Evolutionary conservation across 2,329 filamentous ascomycete species (phyloP).

Genomic region (Rhinocladiella similis): DNA sequence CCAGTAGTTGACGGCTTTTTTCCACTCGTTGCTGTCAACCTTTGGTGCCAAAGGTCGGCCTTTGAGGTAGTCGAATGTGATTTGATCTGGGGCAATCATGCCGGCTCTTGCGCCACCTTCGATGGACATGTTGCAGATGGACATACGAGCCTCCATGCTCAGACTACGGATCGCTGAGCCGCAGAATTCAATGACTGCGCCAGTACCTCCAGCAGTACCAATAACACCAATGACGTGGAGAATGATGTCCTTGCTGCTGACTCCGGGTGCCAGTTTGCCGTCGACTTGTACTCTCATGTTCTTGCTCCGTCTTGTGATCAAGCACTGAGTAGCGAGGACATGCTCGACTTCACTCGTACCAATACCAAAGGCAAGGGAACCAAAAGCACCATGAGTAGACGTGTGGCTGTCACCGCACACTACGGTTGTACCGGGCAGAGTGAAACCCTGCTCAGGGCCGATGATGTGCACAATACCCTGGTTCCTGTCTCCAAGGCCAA

Average conservation of each 20-base stretch:
- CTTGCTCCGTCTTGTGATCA: slow-evolving; percentile 93
- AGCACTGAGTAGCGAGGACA: slow-evolving; percentile 91
- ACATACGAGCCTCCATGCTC: slow-evolving; percentile 98
- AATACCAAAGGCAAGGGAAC: slow-evolving; percentile 91
- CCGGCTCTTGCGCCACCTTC: slow-evolving; percentile 93
- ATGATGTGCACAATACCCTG: slow-evolving; percentile 99
- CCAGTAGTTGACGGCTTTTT: slow-evolving; percentile 87
- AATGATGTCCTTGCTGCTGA: slow-evolving; percentile 94
- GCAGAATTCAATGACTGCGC: slow-evolving; percentile 95
- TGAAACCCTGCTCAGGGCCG: slow-evolving; percentile 97
- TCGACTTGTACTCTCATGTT: slow-evolving; percentile 98
- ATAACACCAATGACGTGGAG: slow-evolving; percentile 91
- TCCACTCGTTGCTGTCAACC: slow-evolving; percentile 82
- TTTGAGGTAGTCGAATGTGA: slow-evolving; percentile 93
- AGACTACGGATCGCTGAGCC: slow-evolving; percentile 86
- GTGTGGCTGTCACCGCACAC: slow-evolving; percentile 98
- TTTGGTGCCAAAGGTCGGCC: slow-evolving; percentile 85
- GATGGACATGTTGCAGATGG: slow-evolving; percentile 99
- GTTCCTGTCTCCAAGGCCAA: slow-evolving; percentile 91
- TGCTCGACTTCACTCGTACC: slow-evolving; percentile 98
- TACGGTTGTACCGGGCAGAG: slow-evolving; percentile 91
- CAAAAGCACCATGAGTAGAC: slow-evolving; percentile 96
- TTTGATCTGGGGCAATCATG: slow-evolving; percentile 94
- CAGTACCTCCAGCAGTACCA: slow-evolving; percentile 91
- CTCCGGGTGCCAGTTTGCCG: slow-evolving; percentile 82